phyloP scores from a whole-genome alignment of 495 filamentous ascomycete genomes.

The Podospora conica region DNA sequence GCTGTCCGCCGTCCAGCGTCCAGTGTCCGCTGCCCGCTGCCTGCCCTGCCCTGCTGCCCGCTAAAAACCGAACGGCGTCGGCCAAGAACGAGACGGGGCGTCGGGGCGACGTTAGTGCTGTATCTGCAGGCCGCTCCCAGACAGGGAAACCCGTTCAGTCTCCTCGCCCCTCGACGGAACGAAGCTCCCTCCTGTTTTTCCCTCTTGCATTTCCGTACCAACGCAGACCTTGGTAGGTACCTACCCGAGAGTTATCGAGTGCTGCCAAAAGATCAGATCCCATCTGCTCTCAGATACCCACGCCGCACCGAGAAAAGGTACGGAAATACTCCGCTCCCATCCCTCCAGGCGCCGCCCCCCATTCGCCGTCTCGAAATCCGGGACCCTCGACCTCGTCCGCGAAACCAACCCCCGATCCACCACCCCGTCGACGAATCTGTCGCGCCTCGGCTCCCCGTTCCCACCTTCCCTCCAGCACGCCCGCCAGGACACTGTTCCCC shows the following conservation, averaged over 20 bases:
- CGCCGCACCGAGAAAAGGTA: too few relatives aligned
- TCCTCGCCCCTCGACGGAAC: neutral
- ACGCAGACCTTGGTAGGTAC: neutral
- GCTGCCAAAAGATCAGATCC: too few relatives aligned
- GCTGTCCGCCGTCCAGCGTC: neutral
- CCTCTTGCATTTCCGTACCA: neutral
- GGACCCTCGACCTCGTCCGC: neutral
- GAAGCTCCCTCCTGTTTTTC: constrained; percentile 4
- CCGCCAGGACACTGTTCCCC: neutral
- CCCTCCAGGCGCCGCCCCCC: neutral
- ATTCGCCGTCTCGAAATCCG: neutral
- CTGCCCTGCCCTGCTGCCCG: too few relatives aligned
- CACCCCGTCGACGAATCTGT: neutral
- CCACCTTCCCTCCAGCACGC: neutral
- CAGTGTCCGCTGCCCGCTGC: neutral
- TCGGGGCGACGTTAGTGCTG: neutral
- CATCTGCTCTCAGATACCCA: neutral
- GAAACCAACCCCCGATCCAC: neutral
- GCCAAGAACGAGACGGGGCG: neutral
- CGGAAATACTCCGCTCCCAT: neutral
- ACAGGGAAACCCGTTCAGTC: constrained; percentile 4
- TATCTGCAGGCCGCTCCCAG: too few relatives aligned
- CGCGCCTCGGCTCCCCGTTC: constrained; percentile 2
- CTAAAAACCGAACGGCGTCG: neutral
- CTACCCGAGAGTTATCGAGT: neutral